Evolutionary conservation across 148 eudicot genomes (phyloP).

Genomic region (Rhododendron kiyosumense): DNA sequence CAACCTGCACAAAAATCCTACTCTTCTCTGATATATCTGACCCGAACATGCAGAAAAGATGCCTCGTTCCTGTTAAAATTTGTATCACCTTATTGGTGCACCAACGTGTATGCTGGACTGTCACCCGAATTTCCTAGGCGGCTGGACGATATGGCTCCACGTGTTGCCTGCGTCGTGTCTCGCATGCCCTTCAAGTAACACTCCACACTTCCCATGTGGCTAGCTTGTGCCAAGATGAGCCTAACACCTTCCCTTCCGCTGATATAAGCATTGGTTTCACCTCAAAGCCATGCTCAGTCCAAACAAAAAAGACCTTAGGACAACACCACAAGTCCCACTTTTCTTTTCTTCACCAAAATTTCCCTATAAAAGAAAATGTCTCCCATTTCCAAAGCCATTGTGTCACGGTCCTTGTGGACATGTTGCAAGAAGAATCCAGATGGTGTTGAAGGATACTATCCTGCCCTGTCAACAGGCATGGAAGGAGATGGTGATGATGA

Average conservation of each 20-base stretch:
- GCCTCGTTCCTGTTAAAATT: neutral
- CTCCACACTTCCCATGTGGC: slow-evolving; percentile 5
- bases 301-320: neutral
- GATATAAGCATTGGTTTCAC: neutral
- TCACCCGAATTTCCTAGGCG: neutral
- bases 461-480: neutral
- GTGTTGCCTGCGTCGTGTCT: neutral
- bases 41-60: neutral
- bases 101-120: slow-evolving; percentile 5
- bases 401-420: neutral
- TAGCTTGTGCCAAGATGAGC: slow-evolving; percentile 9
- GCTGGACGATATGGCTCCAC: neutral
- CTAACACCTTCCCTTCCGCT: neutral
- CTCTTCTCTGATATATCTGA: neutral
- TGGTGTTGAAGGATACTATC: neutral
- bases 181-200: neutral
- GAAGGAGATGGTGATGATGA: slow-evolving; percentile 15
- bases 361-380: slow-evolving; percentile 5
- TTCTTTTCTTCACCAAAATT: neutral
- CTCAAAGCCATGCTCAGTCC: neutral
- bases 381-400: neutral
- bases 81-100: neutral
- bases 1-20: neutral
- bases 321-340: neutral
- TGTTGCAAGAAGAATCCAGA: neutral